These are phyloP conservation scores for Rhizophora mangle DNA, from an alignment of 345 rosid genomes.

Conservation along the genomic window DNA sequence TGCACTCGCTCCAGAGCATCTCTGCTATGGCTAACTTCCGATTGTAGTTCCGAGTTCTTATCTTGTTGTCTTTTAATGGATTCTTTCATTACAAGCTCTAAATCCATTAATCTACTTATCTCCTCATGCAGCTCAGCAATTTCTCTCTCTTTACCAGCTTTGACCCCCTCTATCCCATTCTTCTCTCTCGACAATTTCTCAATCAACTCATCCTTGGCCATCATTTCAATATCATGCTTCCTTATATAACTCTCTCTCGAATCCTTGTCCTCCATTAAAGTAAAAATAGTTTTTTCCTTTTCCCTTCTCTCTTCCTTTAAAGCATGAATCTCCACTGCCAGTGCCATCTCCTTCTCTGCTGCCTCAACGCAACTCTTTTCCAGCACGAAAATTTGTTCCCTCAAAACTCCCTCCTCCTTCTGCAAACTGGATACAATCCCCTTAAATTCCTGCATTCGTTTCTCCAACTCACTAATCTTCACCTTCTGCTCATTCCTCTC, in stretches of 20 bases:
- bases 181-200: conserved; percentile 40
- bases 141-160: conserved; percentile 37
- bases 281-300: conserved; percentile 35
- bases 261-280: conserved; percentile 31
- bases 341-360: conserved; percentile 32
- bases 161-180: conserved; percentile 39
- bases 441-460: conserved; percentile 23
- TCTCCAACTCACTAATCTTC: conserved; percentile 40
- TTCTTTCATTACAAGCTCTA: conserved; percentile 26
- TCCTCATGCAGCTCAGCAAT: conserved; percentile 39
- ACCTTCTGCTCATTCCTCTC: conserved; percentile 24
- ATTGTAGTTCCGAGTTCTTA: conserved; percentile 28
- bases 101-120: conserved; percentile 33
- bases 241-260: conserved; percentile 23
- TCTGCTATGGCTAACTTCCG: conserved; percentile 22
- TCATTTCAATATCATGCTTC: conserved; percentile 15
- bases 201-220: conserved; percentile 33
- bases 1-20: conserved; percentile 18
- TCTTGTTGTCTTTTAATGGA: conserved; percentile 29
- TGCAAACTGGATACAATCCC: conserved; percentile 27
- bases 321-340: conserved; percentile 36
- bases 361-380: conserved; percentile 45
- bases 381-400: conserved; percentile 34
- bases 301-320: conserved; percentile 35
- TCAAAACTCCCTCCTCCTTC: conserved; percentile 42